Percentiles rank a stretch among this genome's conserved stretches.
These are phyloP conservation scores for Venturia asperata DNA, from an alignment of 2,329 filamentous ascomycete genomes.

Conservation along the genomic window DNA sequence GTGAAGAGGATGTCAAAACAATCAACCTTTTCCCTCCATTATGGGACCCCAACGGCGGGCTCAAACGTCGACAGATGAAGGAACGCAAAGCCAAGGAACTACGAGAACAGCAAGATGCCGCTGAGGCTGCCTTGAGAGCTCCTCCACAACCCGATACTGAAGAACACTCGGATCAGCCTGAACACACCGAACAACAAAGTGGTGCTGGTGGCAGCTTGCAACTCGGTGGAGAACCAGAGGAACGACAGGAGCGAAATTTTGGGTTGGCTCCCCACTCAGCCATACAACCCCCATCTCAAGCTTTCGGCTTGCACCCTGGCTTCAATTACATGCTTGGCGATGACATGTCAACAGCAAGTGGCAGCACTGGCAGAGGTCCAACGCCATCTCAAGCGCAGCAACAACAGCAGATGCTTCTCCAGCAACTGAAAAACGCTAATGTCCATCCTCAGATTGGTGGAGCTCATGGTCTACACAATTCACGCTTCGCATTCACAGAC, in stretches of 20 bases:
- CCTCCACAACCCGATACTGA: constrained; percentile 30
- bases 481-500: constrained; percentile 80
- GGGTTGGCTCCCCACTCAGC: constrained; percentile 56
- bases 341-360: constrained; percentile 35
- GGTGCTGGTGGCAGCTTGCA: constrained; percentile 65
- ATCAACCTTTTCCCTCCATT: constrained; percentile 62
- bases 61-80: constrained; percentile 66
- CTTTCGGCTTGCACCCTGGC: constrained; percentile 36
- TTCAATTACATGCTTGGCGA: constrained; percentile 30
- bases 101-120: constrained; percentile 47
- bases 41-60: constrained; percentile 75
- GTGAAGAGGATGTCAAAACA: constrained; percentile 44
- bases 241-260: constrained; percentile 53
- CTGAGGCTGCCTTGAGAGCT: constrained; percentile 46
- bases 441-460: constrained; percentile 44
- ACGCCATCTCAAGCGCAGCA: constrained; percentile 46
- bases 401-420: constrained; percentile 58
- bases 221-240: constrained; percentile 87
- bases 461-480: constrained; percentile 73
- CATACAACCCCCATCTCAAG: constrained; percentile 63
- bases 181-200: constrained; percentile 54
- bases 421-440: constrained; percentile 52
- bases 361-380: constrained; percentile 63
- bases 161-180: constrained; percentile 52
- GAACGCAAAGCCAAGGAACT: constrained; percentile 57